These are phyloP conservation scores for Diplosphaera chodatii DNA, from an alignment of 139 green algal genomes.

Conservation along the genomic window DNA sequence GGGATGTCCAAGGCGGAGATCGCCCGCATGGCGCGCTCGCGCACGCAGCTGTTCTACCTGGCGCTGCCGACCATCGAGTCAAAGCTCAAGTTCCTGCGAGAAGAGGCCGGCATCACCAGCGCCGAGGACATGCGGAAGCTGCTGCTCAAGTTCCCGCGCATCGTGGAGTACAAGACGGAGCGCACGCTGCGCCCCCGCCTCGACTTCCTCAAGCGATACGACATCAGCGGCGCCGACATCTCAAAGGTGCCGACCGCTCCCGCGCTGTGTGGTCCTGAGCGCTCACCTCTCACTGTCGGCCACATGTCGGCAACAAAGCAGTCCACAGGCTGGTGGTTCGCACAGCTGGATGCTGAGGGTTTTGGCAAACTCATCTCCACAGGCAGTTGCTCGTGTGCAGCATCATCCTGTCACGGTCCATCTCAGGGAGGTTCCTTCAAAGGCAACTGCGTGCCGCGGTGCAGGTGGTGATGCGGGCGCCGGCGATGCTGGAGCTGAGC, in stretches of 20 bases:
- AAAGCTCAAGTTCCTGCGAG: constrained; percentile 40
- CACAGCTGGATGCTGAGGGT: too few species aligned
- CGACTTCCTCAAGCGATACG: constrained; percentile 40
- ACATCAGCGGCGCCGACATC: constrained; percentile 36
- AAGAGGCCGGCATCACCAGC: constrained; percentile 32
- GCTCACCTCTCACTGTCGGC: too few species aligned
- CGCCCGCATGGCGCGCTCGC: constrained; percentile 2
- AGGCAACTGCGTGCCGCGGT: not conserved
- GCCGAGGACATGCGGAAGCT: constrained; percentile 39
- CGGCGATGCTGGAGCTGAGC: constrained; percentile 43
- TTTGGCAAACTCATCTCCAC: too few species aligned
- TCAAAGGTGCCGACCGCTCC: constrained; percentile 18
- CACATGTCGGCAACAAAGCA: too few species aligned
- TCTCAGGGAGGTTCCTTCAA: too few species aligned
- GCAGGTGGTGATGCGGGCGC: constrained; percentile 33
- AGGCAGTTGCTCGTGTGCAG: too few species aligned
- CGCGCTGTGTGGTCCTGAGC: too few species aligned
- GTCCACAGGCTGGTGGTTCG: too few species aligned
- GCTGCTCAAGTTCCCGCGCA: constrained; percentile 40
- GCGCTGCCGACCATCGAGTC: constrained; percentile 19
- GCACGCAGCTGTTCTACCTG: constrained; percentile 28
- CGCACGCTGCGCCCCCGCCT: constrained; percentile 39
- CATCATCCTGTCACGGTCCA: too few species aligned
- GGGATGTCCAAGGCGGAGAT: constrained; percentile 9
- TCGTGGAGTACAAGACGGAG: constrained; percentile 44